These are phyloP conservation scores for Ophiosphaerella korrae DNA, from an alignment of 2,329 filamentous ascomycete species.

Conservation along the genomic window DNA sequence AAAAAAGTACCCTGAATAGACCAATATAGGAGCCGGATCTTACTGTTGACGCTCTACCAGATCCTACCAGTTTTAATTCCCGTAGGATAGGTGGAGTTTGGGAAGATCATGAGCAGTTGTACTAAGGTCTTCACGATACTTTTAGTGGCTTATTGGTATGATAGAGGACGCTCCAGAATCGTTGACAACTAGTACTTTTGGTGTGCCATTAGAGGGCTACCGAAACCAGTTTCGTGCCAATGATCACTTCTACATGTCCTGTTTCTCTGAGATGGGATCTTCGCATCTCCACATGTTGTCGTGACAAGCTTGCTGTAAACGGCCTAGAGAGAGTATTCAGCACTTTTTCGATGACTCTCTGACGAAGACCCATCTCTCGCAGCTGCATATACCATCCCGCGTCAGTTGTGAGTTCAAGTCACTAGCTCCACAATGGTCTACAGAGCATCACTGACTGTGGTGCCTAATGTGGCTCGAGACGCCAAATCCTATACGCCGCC, in stretches of 20 bases:
- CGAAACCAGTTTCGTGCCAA: constrained; percentile 21
- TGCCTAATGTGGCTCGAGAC: constrained; percentile 15
- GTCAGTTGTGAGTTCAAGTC: constrained; percentile 5
- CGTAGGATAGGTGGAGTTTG: constrained; percentile 41
- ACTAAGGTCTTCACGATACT: constrained; percentile 12
- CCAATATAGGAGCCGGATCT: neutral
- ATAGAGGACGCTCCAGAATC: constrained; percentile 19
- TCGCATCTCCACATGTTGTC: constrained; percentile 22
- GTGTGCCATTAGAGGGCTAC: constrained; percentile 31
- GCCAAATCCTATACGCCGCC: constrained; percentile 1
- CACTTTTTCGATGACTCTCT: constrained; percentile 17
- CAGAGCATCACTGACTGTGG: constrained; percentile 15
- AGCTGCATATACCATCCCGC: constrained; percentile 25
- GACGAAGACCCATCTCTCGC: constrained; percentile 19
- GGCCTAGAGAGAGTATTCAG: constrained; percentile 10
- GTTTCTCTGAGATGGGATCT: constrained; percentile 4
- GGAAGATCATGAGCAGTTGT: constrained; percentile 20
- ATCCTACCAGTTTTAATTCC: constrained; percentile 42
- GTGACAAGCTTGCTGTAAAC: constrained; percentile 14
- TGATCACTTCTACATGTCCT: constrained; percentile 18
- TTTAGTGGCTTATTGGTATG: constrained; percentile 11
- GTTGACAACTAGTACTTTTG: constrained; percentile 31
- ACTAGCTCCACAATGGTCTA: neutral
- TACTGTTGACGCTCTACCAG: constrained; percentile 29
- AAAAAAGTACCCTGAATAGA: neutral